Conservation (phyloP, 2,329 filamentous ascomycete genomes). For the Hypoxylon rubiginosum region DNA sequence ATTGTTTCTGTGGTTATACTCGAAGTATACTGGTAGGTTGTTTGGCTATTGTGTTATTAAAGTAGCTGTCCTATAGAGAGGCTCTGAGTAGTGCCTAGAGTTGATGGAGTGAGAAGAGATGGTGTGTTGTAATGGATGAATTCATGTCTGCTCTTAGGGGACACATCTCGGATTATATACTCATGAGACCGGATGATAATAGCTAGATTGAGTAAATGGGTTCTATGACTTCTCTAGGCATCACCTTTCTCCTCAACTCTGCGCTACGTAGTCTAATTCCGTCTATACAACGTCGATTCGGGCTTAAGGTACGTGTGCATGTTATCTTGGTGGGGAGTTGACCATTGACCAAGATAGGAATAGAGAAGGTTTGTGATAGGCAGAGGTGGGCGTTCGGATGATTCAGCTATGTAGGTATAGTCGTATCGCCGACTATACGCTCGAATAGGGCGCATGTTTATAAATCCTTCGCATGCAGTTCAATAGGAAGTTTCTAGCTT, state of each 20-base stretch:
- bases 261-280: background rate
- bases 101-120: background rate
- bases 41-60: background rate
- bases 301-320: slow-evolving; percentile 17
- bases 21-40: background rate
- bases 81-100: background rate
- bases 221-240: background rate
- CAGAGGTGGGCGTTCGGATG: background rate
- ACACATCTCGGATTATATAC: slow-evolving; percentile 4
- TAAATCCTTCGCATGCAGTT: background rate
- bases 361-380: slow-evolving; percentile 3
- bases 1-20: slow-evolving; percentile 17
- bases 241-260: background rate
- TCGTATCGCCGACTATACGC: no score
- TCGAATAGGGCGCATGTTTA: background rate
- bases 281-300: slow-evolving; percentile 15
- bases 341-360: background rate
- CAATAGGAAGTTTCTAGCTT: background rate
- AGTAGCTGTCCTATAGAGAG: background rate
- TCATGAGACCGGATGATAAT: background rate
- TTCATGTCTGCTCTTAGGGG: background rate
- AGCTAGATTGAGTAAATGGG: background rate
- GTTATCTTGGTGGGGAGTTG: slow-evolving; percentile 5
- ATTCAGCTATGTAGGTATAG: background rate
- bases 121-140: background rate